Evolutionary conservation across 352 stramenopile genomes (phyloP), one percentile per base, ranked within the genome.

Genomic region (Thalassiosira gravida): DNA sequence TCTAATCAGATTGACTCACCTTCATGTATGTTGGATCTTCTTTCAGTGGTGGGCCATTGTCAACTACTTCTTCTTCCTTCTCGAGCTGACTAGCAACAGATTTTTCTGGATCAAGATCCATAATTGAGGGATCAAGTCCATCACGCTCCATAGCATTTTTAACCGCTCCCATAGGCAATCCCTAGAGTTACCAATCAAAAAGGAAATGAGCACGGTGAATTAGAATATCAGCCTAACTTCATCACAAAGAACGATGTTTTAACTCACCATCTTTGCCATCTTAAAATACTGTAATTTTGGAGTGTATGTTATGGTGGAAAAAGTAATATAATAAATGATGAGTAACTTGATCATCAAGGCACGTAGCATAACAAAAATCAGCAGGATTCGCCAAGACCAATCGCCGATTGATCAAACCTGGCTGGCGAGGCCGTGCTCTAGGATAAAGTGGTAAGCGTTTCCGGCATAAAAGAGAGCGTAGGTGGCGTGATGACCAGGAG

Each of bases 101-200:
- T 65, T 89, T 90, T n/a, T 90, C 77, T 39, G 81, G 86, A 66
- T 93, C 91, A 30, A 92, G 57, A 71, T 94, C 86, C 72, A 94
- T 85, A 20, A 94, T 85, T 16, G 52, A 53, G 20, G 88, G 76
- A 70, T 94, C 88, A 24, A 91, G 67, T 11, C 84, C 87, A 68
- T 95, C 95, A 30, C 94, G 90, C 18, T 74, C 85, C 87, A 98
- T 93, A 63, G 97, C 97, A 85, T 97, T 91, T 83, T 98, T 96
- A 11, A 98, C 95, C 63, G 97, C 95, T 69, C 95, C 95, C 0
- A 91, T 53, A 0, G 88, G 90, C 6, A 94, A 63, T 8, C 88
- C 81, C 59, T 85, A 24, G 0, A 62, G 35, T 70, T 3, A 70
- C 46, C 18, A 16, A 6, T 5, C 2, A 13, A 14, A 58, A 11